Percentiles rank a stretch among this genome's conserved stretches.
Evolutionary conservation across 495 filamentous ascomycete species (phyloP).

Genomic region (Barbatosphaeria neglecta): DNA sequence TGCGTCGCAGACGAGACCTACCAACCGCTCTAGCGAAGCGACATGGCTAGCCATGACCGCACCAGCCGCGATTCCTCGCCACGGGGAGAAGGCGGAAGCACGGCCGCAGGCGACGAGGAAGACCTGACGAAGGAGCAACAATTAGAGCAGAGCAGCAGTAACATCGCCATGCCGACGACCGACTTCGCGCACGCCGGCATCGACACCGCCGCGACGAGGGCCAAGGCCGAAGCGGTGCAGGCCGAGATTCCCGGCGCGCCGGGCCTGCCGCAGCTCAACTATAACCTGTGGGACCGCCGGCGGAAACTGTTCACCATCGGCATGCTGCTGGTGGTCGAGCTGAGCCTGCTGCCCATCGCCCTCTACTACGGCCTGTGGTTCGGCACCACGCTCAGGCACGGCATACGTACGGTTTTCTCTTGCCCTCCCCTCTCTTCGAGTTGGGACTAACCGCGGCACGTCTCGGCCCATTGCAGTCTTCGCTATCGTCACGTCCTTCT

Average conservation of each 20-base stretch:
- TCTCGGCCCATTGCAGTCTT: constrained; percentile 25
- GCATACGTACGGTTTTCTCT: constrained; percentile 20
- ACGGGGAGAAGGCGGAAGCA: background rate
- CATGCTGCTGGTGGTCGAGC: constrained; percentile 31
- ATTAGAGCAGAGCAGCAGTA: background rate
- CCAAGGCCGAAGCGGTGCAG: background rate
- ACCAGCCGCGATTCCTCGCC: background rate
- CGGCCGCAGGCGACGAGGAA: background rate
- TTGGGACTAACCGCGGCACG: constrained; percentile 2
- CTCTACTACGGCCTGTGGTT: constrained; percentile 35
- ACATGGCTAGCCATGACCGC: background rate
- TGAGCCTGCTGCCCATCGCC: constrained; percentile 30
- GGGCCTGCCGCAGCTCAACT: constrained; percentile 28
- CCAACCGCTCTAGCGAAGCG: background rate
- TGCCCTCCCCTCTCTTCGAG: background rate
- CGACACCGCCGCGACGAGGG: background rate
- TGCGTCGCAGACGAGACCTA: background rate
- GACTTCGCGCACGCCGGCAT: background rate
- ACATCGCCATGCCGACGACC: background rate
- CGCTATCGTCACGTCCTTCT: constrained; percentile 40
- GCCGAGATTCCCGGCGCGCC: constrained; percentile 4
- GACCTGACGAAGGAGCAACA: background rate
- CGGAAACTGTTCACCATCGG: constrained; percentile 27
- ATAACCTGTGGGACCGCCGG: constrained; percentile 32
- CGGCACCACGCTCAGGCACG: constrained; percentile 24